Evolutionary conservation across 2,329 filamentous ascomycete genomes (phyloP).

Genomic region (Hymenoscyphus repandus): DNA sequence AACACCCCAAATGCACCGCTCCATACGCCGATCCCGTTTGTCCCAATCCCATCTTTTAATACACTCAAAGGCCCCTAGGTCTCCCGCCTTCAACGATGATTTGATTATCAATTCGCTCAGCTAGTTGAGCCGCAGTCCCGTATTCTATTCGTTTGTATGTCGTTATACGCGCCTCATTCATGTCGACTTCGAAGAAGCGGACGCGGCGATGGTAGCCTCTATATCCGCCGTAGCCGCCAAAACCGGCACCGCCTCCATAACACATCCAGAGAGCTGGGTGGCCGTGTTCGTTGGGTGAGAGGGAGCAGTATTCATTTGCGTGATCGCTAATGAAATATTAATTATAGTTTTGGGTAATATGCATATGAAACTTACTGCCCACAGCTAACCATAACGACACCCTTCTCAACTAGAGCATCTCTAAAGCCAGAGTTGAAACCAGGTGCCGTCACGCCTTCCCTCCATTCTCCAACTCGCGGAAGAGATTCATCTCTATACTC

Average conservation of each 20-base stretch:
- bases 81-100: conserved; percentile 61
- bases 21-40: background rate
- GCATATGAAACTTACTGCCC: conserved; percentile 65
- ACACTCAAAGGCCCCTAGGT: background rate
- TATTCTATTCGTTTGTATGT: conserved; percentile 90
- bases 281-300: conserved; percentile 40
- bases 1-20: background rate
- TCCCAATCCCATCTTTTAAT: background rate
- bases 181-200: conserved; percentile 87
- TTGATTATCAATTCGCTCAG: conserved; percentile 54
- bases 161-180: conserved; percentile 79
- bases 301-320: conserved; percentile 91
- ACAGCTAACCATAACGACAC: conserved; percentile 80
- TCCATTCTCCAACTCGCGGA: conserved; percentile 64
- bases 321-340: conserved; percentile 60
- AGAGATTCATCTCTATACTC: conserved; percentile 68
- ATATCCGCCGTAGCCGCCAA: conserved; percentile 93
- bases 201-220: conserved; percentile 77
- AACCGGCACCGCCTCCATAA: conserved; percentile 86
- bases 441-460: conserved; percentile 81
- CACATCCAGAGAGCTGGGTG: conserved; percentile 92
- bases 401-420: conserved; percentile 80
- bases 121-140: conserved; percentile 36
- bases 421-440: conserved; percentile 89
- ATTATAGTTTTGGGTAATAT: conserved; percentile 7